phyloP scores from a whole-genome alignment of 495 filamentous ascomycete species.

The Talaromyces nanjingensis region DNA sequence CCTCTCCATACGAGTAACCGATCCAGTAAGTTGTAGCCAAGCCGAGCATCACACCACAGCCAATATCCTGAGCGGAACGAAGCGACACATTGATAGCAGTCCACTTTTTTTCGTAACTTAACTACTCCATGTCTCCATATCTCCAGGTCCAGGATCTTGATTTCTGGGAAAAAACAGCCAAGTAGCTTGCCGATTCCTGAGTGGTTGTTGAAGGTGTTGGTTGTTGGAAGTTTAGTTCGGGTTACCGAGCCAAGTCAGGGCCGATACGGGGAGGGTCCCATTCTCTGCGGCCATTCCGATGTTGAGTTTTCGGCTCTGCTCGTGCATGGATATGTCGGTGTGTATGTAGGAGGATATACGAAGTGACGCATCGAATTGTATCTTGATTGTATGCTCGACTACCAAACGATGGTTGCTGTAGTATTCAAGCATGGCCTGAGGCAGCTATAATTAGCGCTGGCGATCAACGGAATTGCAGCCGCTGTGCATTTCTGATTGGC shows the following conservation, averaged over 20 bases:
- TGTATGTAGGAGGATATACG: neutral
- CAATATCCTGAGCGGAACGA: neutral
- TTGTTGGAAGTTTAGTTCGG: neutral
- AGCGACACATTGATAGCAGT: neutral
- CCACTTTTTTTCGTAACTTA: neutral
- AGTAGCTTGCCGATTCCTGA: neutral
- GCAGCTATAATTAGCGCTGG: neutral
- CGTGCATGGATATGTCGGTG: neutral
- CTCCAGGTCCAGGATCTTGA: neutral
- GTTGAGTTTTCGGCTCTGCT: neutral
- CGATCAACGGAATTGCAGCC: neutral
- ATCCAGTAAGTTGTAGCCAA: neutral
- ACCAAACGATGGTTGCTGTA: neutral
- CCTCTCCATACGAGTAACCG: neutral
- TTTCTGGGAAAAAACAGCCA: neutral
- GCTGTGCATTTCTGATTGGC: neutral
- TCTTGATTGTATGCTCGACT: neutral
- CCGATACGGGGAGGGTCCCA: neutral
- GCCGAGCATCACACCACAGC: neutral
- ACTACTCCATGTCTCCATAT: too few relatives aligned
- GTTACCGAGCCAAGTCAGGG: neutral
- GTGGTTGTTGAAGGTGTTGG: neutral
- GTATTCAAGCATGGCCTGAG: neutral
- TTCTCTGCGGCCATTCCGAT: neutral
- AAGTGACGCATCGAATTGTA: neutral